Evolutionary conservation across 371 early-diverging fungal genomes (phyloP).

Genomic region (Mucor lusitanicus): DNA sequence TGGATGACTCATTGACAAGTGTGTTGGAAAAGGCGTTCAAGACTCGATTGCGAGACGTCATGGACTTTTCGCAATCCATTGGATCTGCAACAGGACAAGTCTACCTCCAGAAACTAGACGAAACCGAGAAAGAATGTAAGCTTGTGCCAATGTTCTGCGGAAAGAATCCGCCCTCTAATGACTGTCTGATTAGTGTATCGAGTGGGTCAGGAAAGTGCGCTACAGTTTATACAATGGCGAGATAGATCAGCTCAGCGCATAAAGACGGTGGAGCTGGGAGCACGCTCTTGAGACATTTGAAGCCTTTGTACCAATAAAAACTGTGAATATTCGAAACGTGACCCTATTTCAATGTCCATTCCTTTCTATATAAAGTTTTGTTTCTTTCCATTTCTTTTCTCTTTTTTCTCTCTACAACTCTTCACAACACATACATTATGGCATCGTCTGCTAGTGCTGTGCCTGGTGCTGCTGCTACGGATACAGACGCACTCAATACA

Average conservation of each 20-base stretch:
- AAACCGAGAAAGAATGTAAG: constrained; percentile 53
- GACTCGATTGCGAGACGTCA: constrained; percentile 34
- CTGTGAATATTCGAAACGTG: constrained; percentile 2
- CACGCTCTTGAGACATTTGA: background rate
- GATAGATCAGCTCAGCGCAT: constrained; percentile 24
- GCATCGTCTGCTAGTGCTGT: background rate
- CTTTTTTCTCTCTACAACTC: background rate
- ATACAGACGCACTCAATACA: background rate
- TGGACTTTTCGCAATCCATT: constrained; percentile 41
- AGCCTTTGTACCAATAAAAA: constrained; percentile 5
- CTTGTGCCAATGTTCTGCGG: background rate
- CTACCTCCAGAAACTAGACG: constrained; percentile 46
- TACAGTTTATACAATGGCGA: constrained; percentile 34
- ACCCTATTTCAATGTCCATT: background rate
- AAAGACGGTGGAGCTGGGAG: constrained; percentile 14
- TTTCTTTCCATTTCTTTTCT: background rate
- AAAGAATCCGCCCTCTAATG: background rate
- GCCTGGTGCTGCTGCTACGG: background rate
- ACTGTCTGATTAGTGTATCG: constrained; percentile 35
- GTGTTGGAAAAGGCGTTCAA: constrained; percentile 44
- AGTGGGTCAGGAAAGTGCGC: constrained; percentile 39
- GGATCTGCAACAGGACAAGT: constrained; percentile 32
- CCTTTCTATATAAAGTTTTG: background rate
- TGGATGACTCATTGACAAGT: constrained; percentile 29
- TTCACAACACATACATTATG: background rate